Conservation (phyloP, 768 basidiomycete species). For the Suillus cothurnatus region DNA sequence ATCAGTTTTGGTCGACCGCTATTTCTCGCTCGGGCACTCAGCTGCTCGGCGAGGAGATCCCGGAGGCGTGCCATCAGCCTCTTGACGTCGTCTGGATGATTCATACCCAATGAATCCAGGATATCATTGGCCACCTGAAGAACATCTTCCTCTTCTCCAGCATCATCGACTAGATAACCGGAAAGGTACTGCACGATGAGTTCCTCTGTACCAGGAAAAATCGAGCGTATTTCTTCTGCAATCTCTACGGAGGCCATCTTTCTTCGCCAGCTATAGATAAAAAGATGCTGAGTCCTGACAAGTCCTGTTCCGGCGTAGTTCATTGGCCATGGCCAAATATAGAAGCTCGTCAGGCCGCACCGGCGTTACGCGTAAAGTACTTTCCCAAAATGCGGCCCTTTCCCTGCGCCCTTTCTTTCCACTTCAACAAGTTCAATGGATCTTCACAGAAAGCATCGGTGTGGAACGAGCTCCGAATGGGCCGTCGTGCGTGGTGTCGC, state of each 20-base stretch:
- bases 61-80: slow-evolving; percentile 67
- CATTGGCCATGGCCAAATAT: background rate
- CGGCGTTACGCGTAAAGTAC: too few relatives aligned
- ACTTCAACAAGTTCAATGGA: background rate
- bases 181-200: slow-evolving; percentile 83
- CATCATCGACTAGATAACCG: slow-evolving; percentile 89
- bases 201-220: slow-evolving; percentile 79
- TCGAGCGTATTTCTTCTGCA: slow-evolving; percentile 73
- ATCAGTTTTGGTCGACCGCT: slow-evolving; percentile 66
- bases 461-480: background rate
- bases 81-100: slow-evolving; percentile 57
- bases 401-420: background rate
- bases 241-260: slow-evolving; percentile 74
- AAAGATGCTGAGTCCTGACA: background rate
- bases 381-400: background rate
- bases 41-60: slow-evolving; percentile 64
- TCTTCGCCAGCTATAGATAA: background rate
- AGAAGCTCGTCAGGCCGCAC: background rate
- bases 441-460: background rate
- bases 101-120: slow-evolving; percentile 75
- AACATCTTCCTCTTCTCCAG: slow-evolving; percentile 85
- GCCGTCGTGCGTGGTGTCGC: background rate
- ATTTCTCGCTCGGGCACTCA: slow-evolving; percentile 58
- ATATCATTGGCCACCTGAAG: slow-evolving; percentile 75
- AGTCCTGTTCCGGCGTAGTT: background rate